Conservation (phyloP, 257 asterid genomes). For the Mitragyna speciosa region DNA sequence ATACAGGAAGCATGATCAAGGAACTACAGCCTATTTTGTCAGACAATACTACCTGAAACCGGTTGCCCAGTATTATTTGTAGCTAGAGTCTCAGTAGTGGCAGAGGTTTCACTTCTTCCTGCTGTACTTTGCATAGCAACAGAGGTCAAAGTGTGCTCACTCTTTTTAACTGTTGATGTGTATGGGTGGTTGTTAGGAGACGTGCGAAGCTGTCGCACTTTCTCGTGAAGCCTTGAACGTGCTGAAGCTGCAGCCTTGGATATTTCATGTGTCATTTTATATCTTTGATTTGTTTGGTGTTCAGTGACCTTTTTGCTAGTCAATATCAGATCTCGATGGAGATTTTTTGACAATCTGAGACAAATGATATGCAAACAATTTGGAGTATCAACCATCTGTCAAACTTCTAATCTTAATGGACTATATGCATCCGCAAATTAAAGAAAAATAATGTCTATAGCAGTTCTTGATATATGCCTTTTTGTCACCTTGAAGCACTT, state of each 20-base stretch:
- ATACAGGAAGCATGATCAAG: not conserved
- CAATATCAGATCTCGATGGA: constrained; percentile 49
- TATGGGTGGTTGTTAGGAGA: constrained; percentile 25
- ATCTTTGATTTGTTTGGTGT: constrained; percentile 50
- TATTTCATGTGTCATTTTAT: constrained; percentile 60
- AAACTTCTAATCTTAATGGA: not conserved
- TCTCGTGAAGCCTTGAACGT: constrained; percentile 72
- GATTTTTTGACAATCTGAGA: constrained; percentile 69
- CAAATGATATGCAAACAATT: no score
- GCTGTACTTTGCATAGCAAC: constrained; percentile 17
- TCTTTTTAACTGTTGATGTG: constrained; percentile 21
- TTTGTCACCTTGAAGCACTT: no score
- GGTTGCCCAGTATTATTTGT: constrained; percentile 30
- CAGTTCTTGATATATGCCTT: no score
- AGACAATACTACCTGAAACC: constrained; percentile 43
- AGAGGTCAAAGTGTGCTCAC: constrained; percentile 3
- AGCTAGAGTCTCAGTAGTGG: constrained; percentile 29
- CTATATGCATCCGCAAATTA: not conserved
- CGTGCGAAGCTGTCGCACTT: constrained; percentile 60
- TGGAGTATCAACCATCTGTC: not conserved
- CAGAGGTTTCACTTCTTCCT: constrained; percentile 26
- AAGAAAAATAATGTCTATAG: no score
- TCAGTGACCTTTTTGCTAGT: constrained; percentile 54
- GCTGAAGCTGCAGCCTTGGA: constrained; percentile 71
- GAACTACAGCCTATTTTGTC: not conserved